Evolutionary conservation across 768 basidiomycete genomes (phyloP).

Genomic region (Sistotremastrum suecicum): DNA sequence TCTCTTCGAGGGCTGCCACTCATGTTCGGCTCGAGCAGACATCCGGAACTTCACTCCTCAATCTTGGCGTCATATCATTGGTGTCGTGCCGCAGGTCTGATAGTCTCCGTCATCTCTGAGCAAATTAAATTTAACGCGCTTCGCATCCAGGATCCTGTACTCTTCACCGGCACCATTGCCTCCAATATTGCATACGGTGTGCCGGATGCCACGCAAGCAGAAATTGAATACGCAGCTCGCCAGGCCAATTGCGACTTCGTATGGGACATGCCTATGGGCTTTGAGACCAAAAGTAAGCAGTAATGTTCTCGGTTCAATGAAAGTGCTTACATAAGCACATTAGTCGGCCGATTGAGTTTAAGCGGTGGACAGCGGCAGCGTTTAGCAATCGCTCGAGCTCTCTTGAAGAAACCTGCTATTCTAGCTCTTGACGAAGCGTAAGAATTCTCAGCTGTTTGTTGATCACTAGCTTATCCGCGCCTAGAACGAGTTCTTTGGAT

Average conservation of each 20-base stretch:
- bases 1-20: background rate
- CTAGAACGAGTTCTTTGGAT: constrained; percentile 61
- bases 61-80: constrained; percentile 81
- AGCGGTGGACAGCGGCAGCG: constrained; percentile 75
- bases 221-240: constrained; percentile 79
- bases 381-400: constrained; percentile 71
- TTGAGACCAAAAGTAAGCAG: constrained; percentile 76
- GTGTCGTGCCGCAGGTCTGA: constrained; percentile 76
- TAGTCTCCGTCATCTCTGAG: background rate
- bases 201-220: constrained; percentile 54
- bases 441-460: too few species aligned
- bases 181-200: constrained; percentile 90
- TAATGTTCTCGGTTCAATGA: constrained; percentile 1
- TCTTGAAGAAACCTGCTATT: constrained; percentile 80
- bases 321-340: background rate
- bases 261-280: constrained; percentile 86
- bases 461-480: too few species aligned
- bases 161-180: constrained; percentile 89
- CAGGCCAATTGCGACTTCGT: constrained; percentile 95
- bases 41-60: constrained; percentile 75
- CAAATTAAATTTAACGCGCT: background rate
- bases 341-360: constrained; percentile 56
- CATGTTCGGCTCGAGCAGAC: constrained; percentile 28
- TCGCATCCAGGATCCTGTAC: constrained; percentile 47
- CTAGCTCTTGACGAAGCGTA: constrained; percentile 76